Evolutionary conservation across 371 early-diverging fungal species (phyloP).

Genomic region (Mycotypha africana): DNA sequence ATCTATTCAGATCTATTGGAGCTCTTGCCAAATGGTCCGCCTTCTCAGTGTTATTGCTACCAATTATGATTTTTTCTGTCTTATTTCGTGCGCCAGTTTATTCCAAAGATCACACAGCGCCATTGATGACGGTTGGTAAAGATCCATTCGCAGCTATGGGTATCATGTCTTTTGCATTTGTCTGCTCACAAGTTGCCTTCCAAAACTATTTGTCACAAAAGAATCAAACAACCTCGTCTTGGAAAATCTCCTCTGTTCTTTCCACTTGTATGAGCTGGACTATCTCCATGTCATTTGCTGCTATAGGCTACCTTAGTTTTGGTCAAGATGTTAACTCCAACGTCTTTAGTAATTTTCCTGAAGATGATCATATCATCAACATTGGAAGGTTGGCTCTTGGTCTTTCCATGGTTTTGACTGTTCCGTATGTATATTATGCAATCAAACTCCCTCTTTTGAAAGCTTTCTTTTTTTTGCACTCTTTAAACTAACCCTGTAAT

Average conservation of each 20-base stretch:
- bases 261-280: constrained; percentile 45
- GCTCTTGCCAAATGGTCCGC: constrained; percentile 48
- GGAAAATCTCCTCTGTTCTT: constrained; percentile 38
- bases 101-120: constrained; percentile 43
- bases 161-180: constrained; percentile 60
- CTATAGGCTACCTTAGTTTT: constrained; percentile 51
- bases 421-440: constrained; percentile 28
- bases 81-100: constrained; percentile 46
- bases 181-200: constrained; percentile 55
- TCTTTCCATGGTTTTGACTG: constrained; percentile 48
- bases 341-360: constrained; percentile 50
- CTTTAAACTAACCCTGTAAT: not conserved
- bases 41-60: constrained; percentile 46
- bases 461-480: constrained; percentile 9
- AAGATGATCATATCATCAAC: constrained; percentile 45
- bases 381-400: constrained; percentile 47
- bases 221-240: constrained; percentile 33
- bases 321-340: constrained; percentile 49
- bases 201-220: constrained; percentile 45
- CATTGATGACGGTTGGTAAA: constrained; percentile 33
- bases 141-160: constrained; percentile 54
- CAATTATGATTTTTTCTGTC: constrained; percentile 46
- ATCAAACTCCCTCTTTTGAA: constrained; percentile 14
- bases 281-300: constrained; percentile 51
- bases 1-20: constrained; percentile 51